Conservation (phyloP, 2,329 filamentous ascomycete genomes). For the Cladosporium oxysporum region DNA sequence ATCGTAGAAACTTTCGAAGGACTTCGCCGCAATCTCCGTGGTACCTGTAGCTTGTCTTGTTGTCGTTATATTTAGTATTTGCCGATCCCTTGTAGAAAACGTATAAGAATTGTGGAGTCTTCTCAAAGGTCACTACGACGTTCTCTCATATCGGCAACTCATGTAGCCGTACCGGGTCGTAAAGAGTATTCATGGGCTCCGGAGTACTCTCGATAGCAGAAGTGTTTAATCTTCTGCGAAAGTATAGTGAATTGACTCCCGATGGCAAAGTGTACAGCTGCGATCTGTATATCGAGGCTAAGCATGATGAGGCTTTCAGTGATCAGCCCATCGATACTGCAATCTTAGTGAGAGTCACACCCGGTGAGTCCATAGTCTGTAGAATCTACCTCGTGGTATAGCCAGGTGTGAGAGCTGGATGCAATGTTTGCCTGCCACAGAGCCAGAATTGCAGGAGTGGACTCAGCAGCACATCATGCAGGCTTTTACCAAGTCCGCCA, state of each 20-base stretch:
- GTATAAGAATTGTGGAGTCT: background rate
- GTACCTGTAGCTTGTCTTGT: background rate
- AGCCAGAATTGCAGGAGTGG: background rate
- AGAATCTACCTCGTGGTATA: background rate
- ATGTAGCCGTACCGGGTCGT: background rate
- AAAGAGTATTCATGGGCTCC: background rate
- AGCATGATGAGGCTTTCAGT: background rate
- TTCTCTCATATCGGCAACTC: background rate
- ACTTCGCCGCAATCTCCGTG: background rate
- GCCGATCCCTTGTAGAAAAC: background rate
- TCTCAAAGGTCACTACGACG: background rate
- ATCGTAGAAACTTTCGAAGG: background rate
- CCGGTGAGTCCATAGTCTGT: background rate
- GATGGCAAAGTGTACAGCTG: background rate
- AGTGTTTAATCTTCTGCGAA: background rate
- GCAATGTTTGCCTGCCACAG: background rate
- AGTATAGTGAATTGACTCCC: background rate
- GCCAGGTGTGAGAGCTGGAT: background rate
- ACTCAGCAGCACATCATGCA: background rate
- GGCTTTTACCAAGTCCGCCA: background rate
- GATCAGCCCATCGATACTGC: background rate
- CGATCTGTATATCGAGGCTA: background rate
- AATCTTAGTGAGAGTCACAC: background rate
- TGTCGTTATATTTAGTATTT: background rate
- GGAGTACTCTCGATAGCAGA: background rate